These are phyloP conservation scores for Kazachstania sp. DNA, from an alignment of 1,139 yeast genomes.

Conservation along the genomic window DNA sequence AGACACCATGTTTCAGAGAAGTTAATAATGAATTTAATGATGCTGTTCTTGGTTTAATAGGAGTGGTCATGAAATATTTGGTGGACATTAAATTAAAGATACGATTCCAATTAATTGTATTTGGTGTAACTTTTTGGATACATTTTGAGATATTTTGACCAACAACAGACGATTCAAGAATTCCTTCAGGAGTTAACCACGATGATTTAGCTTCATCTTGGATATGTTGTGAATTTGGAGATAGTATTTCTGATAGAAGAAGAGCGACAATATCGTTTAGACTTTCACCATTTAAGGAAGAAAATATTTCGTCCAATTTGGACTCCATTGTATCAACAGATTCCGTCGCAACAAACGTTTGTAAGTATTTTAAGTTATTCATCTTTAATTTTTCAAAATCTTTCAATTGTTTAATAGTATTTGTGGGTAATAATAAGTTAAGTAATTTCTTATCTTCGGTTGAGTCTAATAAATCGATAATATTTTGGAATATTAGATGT, in stretches of 20 bases:
- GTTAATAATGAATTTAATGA: constrained; percentile 40
- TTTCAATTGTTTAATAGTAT: constrained; percentile 1
- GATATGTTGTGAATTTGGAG: constrained; percentile 56
- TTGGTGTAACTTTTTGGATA: constrained; percentile 40
- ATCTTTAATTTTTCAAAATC: constrained; percentile 8
- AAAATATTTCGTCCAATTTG: constrained; percentile 19
- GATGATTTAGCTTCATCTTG: constrained; percentile 25
- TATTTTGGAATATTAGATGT: constrained; percentile 10
- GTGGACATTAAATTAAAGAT: constrained; percentile 31
- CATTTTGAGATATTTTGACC: constrained; percentile 48
- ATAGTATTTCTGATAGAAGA: constrained; percentile 47
- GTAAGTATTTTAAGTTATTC: constrained; percentile 14
- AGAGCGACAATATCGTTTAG: constrained; percentile 45
- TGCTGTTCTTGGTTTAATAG: constrained; percentile 31
- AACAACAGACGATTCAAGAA: constrained; percentile 58
- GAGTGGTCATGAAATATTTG: constrained; percentile 26
- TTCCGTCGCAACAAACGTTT: constrained; percentile 16
- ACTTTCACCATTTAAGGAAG: constrained; percentile 27
- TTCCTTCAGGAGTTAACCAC: constrained; percentile 39
- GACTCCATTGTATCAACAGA: constrained; percentile 15
- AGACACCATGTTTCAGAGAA: constrained; percentile 34
- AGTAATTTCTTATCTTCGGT: constrained; percentile 11
- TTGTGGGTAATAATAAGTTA: constrained; percentile 10
- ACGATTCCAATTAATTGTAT: constrained; percentile 31
- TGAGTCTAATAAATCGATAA: constrained; percentile 12